phyloP scores from a whole-genome alignment of 768 basidiomycete species.

The Leccinum arenicola region DNA sequence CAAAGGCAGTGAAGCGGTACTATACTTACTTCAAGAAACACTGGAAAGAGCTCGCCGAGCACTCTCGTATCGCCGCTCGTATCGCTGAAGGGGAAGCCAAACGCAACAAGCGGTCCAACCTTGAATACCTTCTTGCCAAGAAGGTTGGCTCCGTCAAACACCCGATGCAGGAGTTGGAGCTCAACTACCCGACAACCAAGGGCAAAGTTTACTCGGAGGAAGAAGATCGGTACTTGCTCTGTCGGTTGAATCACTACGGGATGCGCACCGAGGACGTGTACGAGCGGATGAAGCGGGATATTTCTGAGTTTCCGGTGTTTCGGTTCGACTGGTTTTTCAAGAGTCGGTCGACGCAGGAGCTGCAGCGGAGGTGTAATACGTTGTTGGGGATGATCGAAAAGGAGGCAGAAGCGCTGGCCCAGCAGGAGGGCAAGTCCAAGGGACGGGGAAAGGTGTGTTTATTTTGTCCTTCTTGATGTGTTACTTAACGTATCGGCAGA shows the following conservation, averaged over 20 bases:
- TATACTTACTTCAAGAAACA: constrained; percentile 85
- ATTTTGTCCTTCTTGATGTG: neutral
- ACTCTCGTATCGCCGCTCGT: constrained; percentile 76
- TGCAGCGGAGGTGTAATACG: constrained; percentile 85
- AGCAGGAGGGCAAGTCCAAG: constrained; percentile 66
- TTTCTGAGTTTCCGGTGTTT: constrained; percentile 95
- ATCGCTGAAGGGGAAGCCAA: constrained; percentile 89
- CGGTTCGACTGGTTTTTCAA: constrained; percentile 99
- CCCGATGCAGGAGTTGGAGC: constrained; percentile 96
- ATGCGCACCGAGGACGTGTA: constrained; percentile 88
- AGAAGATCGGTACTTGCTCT: constrained; percentile 93
- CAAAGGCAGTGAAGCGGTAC: constrained; percentile 76
- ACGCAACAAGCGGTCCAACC: constrained; percentile 80
- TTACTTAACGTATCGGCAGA: constrained; percentile 37
- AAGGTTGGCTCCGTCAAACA: constrained; percentile 83
- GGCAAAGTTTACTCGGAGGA: constrained; percentile 97
- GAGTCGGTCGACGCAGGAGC: constrained; percentile 84
- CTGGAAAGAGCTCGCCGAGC: constrained; percentile 73
- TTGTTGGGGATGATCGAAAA: constrained; percentile 89
- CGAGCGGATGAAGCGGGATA: constrained; percentile 94
- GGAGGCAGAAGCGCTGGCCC: constrained; percentile 68
- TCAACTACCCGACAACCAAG: constrained; percentile 93
- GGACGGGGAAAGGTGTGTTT: constrained; percentile 63
- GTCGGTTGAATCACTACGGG: constrained; percentile 86
- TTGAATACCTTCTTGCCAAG: constrained; percentile 71